These are phyloP conservation scores for Gynandropsis gynandra DNA, from an alignment of 345 rosid genomes.

Conservation along the genomic window DNA sequence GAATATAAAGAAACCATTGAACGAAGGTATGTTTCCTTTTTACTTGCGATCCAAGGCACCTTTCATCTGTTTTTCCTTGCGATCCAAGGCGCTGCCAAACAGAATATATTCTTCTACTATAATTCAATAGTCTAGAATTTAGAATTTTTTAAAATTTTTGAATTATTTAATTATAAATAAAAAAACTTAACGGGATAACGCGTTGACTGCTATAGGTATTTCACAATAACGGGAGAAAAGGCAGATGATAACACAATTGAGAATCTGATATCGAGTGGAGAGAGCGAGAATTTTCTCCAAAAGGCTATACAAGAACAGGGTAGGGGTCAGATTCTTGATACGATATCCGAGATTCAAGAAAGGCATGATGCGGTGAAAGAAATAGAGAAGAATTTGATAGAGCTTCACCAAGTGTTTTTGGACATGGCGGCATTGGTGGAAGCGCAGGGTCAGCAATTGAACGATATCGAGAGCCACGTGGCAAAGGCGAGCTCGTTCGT, in stretches of 20 bases:
- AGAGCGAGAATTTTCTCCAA: slow-evolving; percentile 73
- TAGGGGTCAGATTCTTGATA: slow-evolving; percentile 73
- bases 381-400: slow-evolving; percentile 76
- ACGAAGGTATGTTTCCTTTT: slow-evolving; percentile 38
- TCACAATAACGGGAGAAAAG: slow-evolving; percentile 63
- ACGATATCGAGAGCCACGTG: slow-evolving; percentile 72
- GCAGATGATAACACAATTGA: slow-evolving; percentile 73
- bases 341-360: slow-evolving; percentile 81
- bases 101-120: no score
- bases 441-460: slow-evolving; percentile 82
- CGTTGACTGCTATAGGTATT: slow-evolving; percentile 32
- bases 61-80: not conserved
- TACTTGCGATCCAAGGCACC: not conserved
- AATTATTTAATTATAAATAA: no score
- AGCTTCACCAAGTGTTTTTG: slow-evolving; percentile 76
- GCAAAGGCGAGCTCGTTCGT: slow-evolving; percentile 77
- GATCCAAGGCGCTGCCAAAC: not conserved
- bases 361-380: slow-evolving; percentile 77
- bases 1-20: slow-evolving; percentile 77
- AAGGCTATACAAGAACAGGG: slow-evolving; percentile 89
- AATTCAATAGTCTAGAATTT: no score
- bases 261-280: slow-evolving; percentile 68
- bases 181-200: no score
- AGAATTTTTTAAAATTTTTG: no score
- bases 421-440: slow-evolving; percentile 86